Evolutionary conservation across 768 basidiomycete species (phyloP), one percentile per base, ranked within the genome.

Genomic region (Dentipellis fragilis): DNA sequence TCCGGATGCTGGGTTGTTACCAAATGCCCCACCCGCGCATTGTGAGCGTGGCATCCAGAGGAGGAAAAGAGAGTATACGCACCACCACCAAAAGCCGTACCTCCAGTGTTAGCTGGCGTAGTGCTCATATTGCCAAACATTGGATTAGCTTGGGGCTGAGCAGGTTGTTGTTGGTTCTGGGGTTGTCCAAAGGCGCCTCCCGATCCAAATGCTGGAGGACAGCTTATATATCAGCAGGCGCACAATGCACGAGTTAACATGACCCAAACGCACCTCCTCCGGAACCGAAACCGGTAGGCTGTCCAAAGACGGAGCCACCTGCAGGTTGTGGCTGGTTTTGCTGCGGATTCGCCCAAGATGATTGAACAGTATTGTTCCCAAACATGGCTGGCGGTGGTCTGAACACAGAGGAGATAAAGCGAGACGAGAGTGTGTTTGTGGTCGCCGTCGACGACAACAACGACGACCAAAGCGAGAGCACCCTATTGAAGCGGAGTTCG

Each of bases 51-150:
- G 57, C 11, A 29, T 29, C 16, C 46, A 56, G 52, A 59, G 29
- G 59, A 63, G 3, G 50, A 50, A 42, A 58, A 49, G 54, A 48
- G 61, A 59, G 51, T 57, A 60, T 69, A 69, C 39, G 66, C 68
- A 10, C 68, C 70, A 53, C 67, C 64, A 56, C 74, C 74, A 60
- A 76, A 75, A 16, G 69, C 71, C 39, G 69, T 61, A 9, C 54
- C 69, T 66, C 17, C 72, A 65, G 54, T 69, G 69, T 56, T 64
- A 47, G 66, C 55, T 54, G 60, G 12, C 63, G 46, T 23, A 72
- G 70, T 67, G 22, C 71, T 73, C 48, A 83, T 65, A 58, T 77
- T 80, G 50, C 88, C 88, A 67, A 90, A 91, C 86, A 90, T 90
- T 42, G 88, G 85, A 64, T 89, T 89, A 4, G 81, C 78, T 59